These are phyloP conservation scores for Pistacia integerrima DNA, from an alignment of 345 rosid genomes.

Conservation along the genomic window DNA sequence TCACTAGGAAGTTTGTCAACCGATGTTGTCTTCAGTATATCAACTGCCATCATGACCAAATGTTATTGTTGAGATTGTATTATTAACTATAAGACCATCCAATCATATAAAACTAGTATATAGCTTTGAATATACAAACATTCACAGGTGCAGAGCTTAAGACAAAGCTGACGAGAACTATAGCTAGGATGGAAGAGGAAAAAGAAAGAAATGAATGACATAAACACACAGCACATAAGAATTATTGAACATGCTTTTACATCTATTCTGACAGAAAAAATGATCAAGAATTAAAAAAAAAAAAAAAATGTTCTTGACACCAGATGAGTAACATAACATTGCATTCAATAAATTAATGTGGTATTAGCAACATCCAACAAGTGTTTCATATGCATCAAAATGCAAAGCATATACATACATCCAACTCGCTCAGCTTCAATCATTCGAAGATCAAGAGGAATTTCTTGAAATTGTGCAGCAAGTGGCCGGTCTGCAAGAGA, in stretches of 20 bases:
- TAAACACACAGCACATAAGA: background rate
- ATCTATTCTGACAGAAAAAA: background rate
- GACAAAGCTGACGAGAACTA: background rate
- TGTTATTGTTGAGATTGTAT: conserved; percentile 7
- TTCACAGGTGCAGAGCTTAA: background rate
- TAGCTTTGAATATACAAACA: background rate
- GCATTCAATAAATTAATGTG: background rate
- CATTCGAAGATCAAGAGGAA: conserved; percentile 94
- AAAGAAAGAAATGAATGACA: background rate
- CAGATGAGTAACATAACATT: background rate
- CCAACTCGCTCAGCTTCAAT: conserved; percentile 94
- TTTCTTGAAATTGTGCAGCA: conserved; percentile 95
- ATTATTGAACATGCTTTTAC: background rate
- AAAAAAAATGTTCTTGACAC: background rate
- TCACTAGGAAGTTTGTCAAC: conserved; percentile 90
- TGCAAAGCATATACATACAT: conserved; percentile 51
- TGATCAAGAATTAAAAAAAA: background rate
- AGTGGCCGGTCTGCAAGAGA: conserved; percentile 83
- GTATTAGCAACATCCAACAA: too few relatives aligned
- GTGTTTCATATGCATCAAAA: background rate
- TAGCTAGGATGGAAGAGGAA: too few relatives aligned
- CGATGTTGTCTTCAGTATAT: conserved; percentile 63
- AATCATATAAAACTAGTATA: background rate
- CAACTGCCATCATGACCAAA: conserved; percentile 41
- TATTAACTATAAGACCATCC: background rate